These are phyloP conservation scores for Russula brevipes DNA, from an alignment of 768 basidiomycete species.

Conservation along the genomic window DNA sequence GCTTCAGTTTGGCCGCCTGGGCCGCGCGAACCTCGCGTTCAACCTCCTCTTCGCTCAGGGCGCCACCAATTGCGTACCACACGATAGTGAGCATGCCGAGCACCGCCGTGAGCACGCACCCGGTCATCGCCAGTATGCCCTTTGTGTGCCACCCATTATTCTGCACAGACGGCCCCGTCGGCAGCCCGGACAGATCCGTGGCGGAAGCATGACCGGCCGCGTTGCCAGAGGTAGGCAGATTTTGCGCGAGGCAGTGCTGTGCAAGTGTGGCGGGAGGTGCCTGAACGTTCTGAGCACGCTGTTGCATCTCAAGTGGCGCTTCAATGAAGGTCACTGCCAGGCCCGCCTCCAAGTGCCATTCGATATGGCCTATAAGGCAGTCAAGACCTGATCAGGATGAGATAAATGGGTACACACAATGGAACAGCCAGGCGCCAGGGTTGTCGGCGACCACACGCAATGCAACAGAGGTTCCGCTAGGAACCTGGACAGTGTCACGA, in stretches of 20 bases:
- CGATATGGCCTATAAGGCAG: conserved; percentile 57
- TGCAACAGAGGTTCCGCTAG: conserved; percentile 59
- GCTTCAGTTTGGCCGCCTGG: conserved; percentile 53
- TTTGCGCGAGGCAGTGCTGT: conserved; percentile 68
- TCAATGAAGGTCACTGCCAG: conserved; percentile 83
- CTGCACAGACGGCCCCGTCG: conserved; percentile 68
- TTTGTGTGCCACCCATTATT: conserved; percentile 64
- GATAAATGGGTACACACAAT: conserved; percentile 46
- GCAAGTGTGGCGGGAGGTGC: conserved; percentile 47
- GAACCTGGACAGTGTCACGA: conserved; percentile 84
- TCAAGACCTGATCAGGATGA: neutral
- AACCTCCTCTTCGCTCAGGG: conserved; percentile 73
- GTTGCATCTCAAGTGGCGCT: conserved; percentile 68
- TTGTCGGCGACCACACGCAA: conserved; percentile 85
- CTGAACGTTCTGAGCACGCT: conserved; percentile 38
- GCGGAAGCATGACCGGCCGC: conserved; percentile 74
- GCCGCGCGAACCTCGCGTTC: conserved; percentile 60
- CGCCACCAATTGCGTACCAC: conserved; percentile 82
- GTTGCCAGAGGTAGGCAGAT: conserved; percentile 66
- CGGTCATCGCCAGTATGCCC: conserved; percentile 73
- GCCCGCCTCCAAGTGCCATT: conserved; percentile 82
- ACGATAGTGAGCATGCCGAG: conserved; percentile 76
- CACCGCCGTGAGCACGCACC: conserved; percentile 72
- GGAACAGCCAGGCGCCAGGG: conserved; percentile 86
- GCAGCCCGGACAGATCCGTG: conserved; percentile 63